A percentile compares a stretch with the other conserved stretches of the same genome.
phyloP scores from a whole-genome alignment of 495 filamentous ascomycete genomes.

The Astrothelium subdiscretum region DNA sequence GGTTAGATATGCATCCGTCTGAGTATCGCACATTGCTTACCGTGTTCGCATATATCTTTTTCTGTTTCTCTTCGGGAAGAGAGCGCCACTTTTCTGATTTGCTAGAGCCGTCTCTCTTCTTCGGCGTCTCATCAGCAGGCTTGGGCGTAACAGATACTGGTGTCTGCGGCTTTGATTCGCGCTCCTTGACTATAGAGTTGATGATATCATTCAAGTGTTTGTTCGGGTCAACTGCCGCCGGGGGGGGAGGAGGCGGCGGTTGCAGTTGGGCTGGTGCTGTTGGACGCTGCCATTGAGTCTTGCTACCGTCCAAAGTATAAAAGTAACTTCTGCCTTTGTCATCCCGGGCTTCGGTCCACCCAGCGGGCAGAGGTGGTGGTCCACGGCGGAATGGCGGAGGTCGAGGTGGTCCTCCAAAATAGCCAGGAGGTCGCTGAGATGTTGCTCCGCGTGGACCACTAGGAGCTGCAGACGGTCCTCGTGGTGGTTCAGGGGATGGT shows the following conservation, averaged over 20 bases:
- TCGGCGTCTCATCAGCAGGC: constrained; percentile 33
- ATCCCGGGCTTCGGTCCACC: constrained; percentile 66
- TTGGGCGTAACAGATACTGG: constrained; percentile 40
- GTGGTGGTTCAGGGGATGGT: constrained; percentile 40
- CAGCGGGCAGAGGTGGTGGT: constrained; percentile 52
- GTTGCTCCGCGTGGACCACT: constrained; percentile 56
- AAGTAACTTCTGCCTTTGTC: constrained; percentile 63
- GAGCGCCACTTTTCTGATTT: constrained; percentile 76
- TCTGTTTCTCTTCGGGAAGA: constrained; percentile 71
- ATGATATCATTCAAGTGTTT: constrained; percentile 73
- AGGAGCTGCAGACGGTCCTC: constrained; percentile 40
- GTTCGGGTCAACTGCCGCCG: constrained; percentile 54
- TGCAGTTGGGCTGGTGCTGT: constrained; percentile 45
- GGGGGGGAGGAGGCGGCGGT: constrained; percentile 45
- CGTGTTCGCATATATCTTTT: constrained; percentile 85
- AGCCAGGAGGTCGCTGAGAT: constrained; percentile 49
- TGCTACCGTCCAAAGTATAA: constrained; percentile 60
- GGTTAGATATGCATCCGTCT: neutral
- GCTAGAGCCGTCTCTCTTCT: constrained; percentile 38
- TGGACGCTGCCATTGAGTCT: constrained; percentile 64
- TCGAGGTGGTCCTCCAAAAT: constrained; percentile 47
- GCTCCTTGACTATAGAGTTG: constrained; percentile 60
- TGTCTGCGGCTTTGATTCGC: constrained; percentile 40
- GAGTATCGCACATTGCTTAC: constrained; percentile 37
- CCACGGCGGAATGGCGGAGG: constrained; percentile 35